These are phyloP conservation scores for Fusarium humuli DNA, from an alignment of 2,329 filamentous ascomycete species.

Conservation along the genomic window DNA sequence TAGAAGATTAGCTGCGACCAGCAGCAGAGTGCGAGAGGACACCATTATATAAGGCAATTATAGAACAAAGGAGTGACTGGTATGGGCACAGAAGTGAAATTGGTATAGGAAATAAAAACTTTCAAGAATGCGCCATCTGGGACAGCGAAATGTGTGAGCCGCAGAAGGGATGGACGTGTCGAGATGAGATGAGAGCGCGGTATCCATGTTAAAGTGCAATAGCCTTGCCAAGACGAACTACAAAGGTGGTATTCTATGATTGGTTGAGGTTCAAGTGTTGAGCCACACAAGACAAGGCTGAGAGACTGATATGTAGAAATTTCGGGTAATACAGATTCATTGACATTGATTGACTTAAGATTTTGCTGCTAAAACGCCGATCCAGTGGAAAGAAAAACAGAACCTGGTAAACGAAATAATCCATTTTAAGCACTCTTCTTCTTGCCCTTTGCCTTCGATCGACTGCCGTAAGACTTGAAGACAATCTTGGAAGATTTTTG, in stretches of 20 bases:
- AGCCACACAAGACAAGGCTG: slow-evolving; percentile 49
- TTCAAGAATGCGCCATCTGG: slow-evolving; percentile 36
- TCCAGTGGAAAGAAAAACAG: slow-evolving; percentile 15
- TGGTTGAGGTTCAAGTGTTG: slow-evolving; percentile 24
- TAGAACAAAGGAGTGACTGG: slow-evolving; percentile 25
- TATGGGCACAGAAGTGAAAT: slow-evolving; percentile 8
- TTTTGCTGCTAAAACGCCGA: slow-evolving; percentile 46
- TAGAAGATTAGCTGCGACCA: slow-evolving; percentile 78
- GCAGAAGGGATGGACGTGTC: slow-evolving; percentile 44
- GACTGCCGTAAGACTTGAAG: slow-evolving; percentile 69
- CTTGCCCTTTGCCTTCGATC: slow-evolving; percentile 58
- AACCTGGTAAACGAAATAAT: slow-evolving; percentile 28
- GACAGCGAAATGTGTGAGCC: slow-evolving; percentile 19
- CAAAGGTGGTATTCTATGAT: slow-evolving; percentile 41
- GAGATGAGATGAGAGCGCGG: slow-evolving; percentile 35
- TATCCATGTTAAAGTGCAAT: slow-evolving; percentile 13
- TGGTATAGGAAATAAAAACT: slow-evolving; percentile 6
- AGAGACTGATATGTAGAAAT: slow-evolving; percentile 14
- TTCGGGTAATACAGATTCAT: slow-evolving; percentile 46
- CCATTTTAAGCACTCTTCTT: slow-evolving; percentile 51
- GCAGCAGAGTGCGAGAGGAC: slow-evolving; percentile 54
- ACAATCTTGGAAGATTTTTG: slow-evolving; percentile 68
- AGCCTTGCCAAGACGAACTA: slow-evolving; percentile 44
- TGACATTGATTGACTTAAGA: slow-evolving; percentile 43
- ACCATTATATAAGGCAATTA: slow-evolving; percentile 40